phyloP scores from a whole-genome alignment of 352 stramenopile genomes.

The Pythium volutum region DNA sequence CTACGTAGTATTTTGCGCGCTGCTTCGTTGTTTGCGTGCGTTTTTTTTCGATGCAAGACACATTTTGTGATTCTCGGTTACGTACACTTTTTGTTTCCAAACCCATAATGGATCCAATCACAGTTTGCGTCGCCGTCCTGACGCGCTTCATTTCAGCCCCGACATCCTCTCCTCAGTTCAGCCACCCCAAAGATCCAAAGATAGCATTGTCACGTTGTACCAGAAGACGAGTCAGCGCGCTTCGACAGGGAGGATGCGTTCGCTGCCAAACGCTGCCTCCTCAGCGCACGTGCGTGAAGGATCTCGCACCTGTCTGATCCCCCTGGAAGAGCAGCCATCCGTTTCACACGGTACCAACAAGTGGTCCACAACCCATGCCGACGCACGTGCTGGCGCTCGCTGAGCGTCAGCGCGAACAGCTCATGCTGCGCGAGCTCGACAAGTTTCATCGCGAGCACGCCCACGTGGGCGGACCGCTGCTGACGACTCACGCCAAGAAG shows the following conservation, averaged over 20 bases:
- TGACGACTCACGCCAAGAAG: conserved; percentile 61
- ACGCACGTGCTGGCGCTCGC: conserved; percentile 7
- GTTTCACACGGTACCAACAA: too few relatives aligned
- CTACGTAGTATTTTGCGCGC: neutral
- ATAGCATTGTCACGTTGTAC: neutral
- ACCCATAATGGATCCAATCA: neutral
- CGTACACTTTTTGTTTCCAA: neutral
- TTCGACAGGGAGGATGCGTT: neutral
- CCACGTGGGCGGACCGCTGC: conserved; percentile 31
- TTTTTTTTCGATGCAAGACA: neutral
- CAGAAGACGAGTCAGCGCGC: neutral
- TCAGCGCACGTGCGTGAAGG: too few relatives aligned
- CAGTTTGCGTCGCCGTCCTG: too few relatives aligned
- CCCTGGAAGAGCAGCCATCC: neutral
- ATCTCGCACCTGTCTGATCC: too few relatives aligned
- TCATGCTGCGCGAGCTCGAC: conserved; percentile 71
- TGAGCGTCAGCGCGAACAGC: conserved; percentile 43
- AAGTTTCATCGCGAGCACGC: conserved; percentile 57
- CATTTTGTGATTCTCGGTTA: neutral
- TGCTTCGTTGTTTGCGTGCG: neutral
- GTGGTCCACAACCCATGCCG: too few relatives aligned
- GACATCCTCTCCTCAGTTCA: neutral
- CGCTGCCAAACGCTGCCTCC: too few relatives aligned
- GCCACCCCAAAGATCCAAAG: neutral
- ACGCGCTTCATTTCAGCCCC: neutral